Base-by-base conservation (phyloP, 2,329 filamentous ascomycete species). In the Magnaporthales sp. region DNA sequence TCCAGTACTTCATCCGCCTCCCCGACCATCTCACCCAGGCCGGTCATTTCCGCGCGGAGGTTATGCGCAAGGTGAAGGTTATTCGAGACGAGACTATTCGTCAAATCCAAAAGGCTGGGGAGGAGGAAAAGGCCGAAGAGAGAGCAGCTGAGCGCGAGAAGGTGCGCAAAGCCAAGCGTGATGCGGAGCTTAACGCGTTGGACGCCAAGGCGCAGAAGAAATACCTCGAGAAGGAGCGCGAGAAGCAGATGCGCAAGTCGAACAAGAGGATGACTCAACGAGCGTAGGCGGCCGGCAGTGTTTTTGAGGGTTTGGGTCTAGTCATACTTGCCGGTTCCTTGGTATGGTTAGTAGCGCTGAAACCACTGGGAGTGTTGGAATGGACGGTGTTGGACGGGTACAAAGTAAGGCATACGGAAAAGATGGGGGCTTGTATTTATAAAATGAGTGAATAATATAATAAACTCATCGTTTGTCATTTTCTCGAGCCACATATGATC, bases 1-100 rank as follows among this genome's bases (percentile, higher is more conserved):
- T 97, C 81, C 80, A 85, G 51, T 88, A 91, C 79, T 96, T 95
- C 82, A 78, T 97, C 66, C 90, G 91, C 70, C 80, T 97, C n/a
- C 85, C 92, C 56, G 95, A 99, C 76, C 81, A 85, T 71, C 89
- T 99, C 63, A 92, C 90, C 67, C 81, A 86, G 67, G 79, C 80
- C 29, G 93, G 87, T 11, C 93, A 92, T 78, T 97, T 97, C 88
- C 91, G 95, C 13, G 87, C 91, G 51, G 92, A 98, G 81, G 93
- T 97, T 38, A 80, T 90, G 76, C 91, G 91, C 77, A 96, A 96
- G 83, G 84, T 99, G 71, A 88, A 88, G 73, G 81, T 82, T 69
- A 89, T 89, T 38, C 92, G 95, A 70, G 94, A 98, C 60, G 89
- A 91, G 67, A 89, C 91, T 73, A 86, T 91, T 73, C 85, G 86